Evolutionary conservation across 306 rosid species (phyloP).

Genomic region (Leucaena leucocephala): DNA sequence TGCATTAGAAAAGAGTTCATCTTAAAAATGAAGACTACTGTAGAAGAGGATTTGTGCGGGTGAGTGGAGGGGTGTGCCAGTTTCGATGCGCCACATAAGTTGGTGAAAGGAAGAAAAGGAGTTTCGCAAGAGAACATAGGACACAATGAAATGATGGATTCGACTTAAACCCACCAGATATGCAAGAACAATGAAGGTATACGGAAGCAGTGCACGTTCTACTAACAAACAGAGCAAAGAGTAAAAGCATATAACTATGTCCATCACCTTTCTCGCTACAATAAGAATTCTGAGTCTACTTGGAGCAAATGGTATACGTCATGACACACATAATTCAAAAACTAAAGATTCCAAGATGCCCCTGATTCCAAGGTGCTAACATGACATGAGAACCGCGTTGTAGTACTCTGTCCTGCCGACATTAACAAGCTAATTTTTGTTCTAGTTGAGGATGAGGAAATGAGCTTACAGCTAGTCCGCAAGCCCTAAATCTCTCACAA

Average conservation of each 20-base stretch:
- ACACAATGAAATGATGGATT: conserved; percentile 11
- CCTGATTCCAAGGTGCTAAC: background rate
- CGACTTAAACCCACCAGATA: conserved; percentile 37
- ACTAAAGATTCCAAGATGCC: conserved; percentile 31
- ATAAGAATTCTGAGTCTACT: background rate
- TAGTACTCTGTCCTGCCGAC: background rate
- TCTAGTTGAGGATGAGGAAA: too few species aligned
- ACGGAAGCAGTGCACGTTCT: conserved; percentile 28
- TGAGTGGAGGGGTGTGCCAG: conserved; percentile 24
- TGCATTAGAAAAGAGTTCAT: background rate
- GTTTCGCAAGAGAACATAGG: background rate
- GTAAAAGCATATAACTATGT: conserved; percentile 7
- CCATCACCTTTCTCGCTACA: conserved; percentile 13
- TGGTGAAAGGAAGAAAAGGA: conserved; percentile 25
- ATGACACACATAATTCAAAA: conserved; percentile 37
- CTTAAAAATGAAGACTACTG: background rate
- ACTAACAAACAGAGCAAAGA: conserved; percentile 23
- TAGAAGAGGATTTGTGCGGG: background rate
- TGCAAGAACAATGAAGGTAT: conserved; percentile 8
- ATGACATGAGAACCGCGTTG: background rate
- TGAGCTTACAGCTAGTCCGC: too few species aligned
- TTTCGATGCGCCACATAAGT: conserved; percentile 40
- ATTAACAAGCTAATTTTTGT: background rate
- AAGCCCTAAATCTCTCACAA: background rate
- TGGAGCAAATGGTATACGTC: conserved; percentile 35